Evolutionary conservation across 495 filamentous ascomycete genomes (phyloP).

Genomic region (Podospora tetraspora): DNA sequence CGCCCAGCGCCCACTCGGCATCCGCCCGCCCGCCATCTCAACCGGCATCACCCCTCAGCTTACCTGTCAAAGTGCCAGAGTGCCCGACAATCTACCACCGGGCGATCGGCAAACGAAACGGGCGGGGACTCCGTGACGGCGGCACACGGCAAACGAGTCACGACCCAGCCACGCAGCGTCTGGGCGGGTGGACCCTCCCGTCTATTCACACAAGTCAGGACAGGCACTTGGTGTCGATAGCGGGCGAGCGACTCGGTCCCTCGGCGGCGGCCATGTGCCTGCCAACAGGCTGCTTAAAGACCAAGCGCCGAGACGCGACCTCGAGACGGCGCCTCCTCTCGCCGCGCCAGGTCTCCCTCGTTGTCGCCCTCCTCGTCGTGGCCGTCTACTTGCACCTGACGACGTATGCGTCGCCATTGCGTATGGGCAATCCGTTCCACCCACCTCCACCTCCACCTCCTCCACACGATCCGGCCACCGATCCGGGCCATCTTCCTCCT

Average conservation of each 20-base stretch:
- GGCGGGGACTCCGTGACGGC: background rate
- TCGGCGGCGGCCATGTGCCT: conserved; percentile 8
- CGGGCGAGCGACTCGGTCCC: background rate
- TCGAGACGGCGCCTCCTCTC: background rate
- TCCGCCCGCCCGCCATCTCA: background rate
- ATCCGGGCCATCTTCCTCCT: background rate
- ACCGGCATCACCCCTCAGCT: background rate
- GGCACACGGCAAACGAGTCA: background rate
- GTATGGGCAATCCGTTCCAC: background rate
- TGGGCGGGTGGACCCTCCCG: background rate
- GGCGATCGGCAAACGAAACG: background rate
- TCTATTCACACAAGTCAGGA: background rate
- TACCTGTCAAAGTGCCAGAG: background rate
- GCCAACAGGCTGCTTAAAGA: conserved; percentile 5
- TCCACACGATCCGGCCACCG: background rate
- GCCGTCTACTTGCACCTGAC: background rate
- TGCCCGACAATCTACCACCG: background rate
- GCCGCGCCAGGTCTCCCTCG: background rate
- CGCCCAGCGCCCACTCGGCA: background rate
- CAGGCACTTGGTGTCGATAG: too few species aligned
- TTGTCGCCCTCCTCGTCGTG: background rate
- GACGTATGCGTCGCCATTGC: background rate
- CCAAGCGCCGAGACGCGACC: background rate
- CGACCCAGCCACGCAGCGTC: background rate
- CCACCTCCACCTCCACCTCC: conserved; percentile 1